Base-by-base conservation (phyloP, 495 filamentous ascomycete species). In the Penicillium verhagenii region DNA sequence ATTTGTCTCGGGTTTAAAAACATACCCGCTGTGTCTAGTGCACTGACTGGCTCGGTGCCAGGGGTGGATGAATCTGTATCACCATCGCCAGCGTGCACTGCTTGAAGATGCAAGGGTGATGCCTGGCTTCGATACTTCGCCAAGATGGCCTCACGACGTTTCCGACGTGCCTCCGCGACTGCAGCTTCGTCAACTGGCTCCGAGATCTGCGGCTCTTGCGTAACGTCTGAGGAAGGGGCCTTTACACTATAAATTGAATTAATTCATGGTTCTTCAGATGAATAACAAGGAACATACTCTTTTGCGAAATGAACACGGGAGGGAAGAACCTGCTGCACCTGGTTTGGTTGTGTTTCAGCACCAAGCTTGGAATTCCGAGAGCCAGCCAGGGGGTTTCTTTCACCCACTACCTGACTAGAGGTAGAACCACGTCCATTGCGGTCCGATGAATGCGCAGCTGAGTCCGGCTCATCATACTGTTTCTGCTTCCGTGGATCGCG, bases 61-160 rank as follows among this genome's bases (percentile, higher is more conserved):
- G 84, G 82, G 6, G 82, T 81, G 11, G 79, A 78, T 21, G 78
- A 73, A 54, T 79, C 79, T 24, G 78, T 77, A 49, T 80, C 81
- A 48, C 78, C 39, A 4, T 59, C 80, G 45, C 78, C 80, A 54
- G 84, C 75, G 58, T 88, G 83, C 33, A 95, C 72, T 46, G 88
- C 88, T 70, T 94, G 90, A 16, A 93, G 82, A 55, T 86, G 80
- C 58, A 95, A 74, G 4, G 88, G 89, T 7, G 86, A 88, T 47
- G 85, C 81, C 64, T 85, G 82, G 42, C 82, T 83, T 66, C 84
- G 83, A 63, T 92, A 86, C 68, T 89, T 94, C 59, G 91, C 90
- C 66, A 89, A 86, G 60, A 96, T 89, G 23, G 90, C 92, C 74
- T 96, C 92, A 57, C 94, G 86, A 42, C 87, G 83, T 59, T 87